A percentile compares a stretch with the other conserved stretches of the same genome.
phyloP scores from a whole-genome alignment of 805 yeast genomes.

The Candida incommunis region DNA sequence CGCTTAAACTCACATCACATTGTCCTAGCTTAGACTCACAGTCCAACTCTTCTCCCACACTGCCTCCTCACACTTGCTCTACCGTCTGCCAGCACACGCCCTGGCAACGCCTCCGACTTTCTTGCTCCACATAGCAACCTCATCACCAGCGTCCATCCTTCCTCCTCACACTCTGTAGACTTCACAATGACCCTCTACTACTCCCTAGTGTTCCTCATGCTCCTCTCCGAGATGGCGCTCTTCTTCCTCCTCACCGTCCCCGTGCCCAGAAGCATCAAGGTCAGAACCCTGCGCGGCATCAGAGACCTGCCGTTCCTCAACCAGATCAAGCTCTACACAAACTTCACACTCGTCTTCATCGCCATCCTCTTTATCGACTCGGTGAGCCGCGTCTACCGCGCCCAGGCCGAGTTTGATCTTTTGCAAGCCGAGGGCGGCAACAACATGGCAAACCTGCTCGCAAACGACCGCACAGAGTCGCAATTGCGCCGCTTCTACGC shows the following conservation, averaged over 20 bases:
- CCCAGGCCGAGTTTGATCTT: conserved; percentile 40
- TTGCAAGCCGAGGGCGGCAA: conserved; percentile 21
- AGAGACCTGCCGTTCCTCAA: conserved; percentile 57
- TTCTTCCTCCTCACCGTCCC: conserved; percentile 78
- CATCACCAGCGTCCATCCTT: too few relatives aligned
- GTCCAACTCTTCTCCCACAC: too few relatives aligned
- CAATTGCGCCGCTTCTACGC: conserved; percentile 89
- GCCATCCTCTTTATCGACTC: conserved; percentile 77
- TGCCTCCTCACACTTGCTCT: too few relatives aligned
- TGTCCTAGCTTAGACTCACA: too few relatives aligned
- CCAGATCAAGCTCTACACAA: conserved; percentile 61
- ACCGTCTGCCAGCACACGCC: too few relatives aligned
- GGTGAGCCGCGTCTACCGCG: conserved; percentile 65
- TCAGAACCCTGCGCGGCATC: conserved; percentile 46
- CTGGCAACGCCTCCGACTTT: too few relatives aligned
- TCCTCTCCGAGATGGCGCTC: conserved; percentile 62
- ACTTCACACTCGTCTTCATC: conserved; percentile 74
- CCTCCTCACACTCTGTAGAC: too few relatives aligned
- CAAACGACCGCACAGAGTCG: conserved; percentile 60
- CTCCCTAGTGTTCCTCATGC: conserved; percentile 48
- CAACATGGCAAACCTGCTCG: conserved; percentile 18
- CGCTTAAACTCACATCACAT: too few relatives aligned
- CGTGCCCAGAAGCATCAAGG: conserved; percentile 60
- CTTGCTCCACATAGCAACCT: too few relatives aligned
- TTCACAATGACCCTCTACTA: conserved; percentile 29